Evolutionary conservation across 2,329 filamentous ascomycete genomes (phyloP), one percentile per base, ranked within the genome.

Genomic region (Fusarium sp.): DNA sequence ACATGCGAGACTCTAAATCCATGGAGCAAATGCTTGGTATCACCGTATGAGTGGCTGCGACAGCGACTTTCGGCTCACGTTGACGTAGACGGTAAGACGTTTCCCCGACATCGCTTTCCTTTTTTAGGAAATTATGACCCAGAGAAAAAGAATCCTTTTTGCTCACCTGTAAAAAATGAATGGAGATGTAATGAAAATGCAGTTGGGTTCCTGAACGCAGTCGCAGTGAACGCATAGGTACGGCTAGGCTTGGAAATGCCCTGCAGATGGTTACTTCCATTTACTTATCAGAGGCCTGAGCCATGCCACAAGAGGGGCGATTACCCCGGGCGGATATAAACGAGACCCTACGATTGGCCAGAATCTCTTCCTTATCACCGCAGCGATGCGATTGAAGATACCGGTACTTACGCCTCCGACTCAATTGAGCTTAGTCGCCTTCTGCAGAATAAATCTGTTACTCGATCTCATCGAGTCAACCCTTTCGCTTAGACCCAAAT

Each of bases 391-490:
- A 61, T 59, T 63, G 61, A 71, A 70, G 72, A 75, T 73, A 71
- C 57, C 51, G 59, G 48, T 65, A 60, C 62, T 46, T 49, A 65
- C 57, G 29, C 44, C 46, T 44, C n/a, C 30, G 24, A 45, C 57
- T 45, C 57, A 60, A 57, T 45, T 20, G 27, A 47, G 48, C 18
- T 69, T 74, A 74, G 69, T 53, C 52, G 53, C 41, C 45, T 65
- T 49, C 55, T 51, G 42, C 32, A 66, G 51, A 54, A 52, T 47
- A 65, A 73, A 73, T 57, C 44, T 61, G 46, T 83, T 83, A 83
- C 81, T 82, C 79, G 78, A 83, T 83, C 76, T 74, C 76, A 83
- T 83, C 81, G 81, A 83, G 81, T 83, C 81, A 83, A 71, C 72
- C 49, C 40, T 61, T 61, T 41, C 34, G 61, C 45, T 53, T 60